Evolutionary conservation across 495 filamentous ascomycete species (phyloP).

Genomic region (Paragyromitra xinjiangensis): DNA sequence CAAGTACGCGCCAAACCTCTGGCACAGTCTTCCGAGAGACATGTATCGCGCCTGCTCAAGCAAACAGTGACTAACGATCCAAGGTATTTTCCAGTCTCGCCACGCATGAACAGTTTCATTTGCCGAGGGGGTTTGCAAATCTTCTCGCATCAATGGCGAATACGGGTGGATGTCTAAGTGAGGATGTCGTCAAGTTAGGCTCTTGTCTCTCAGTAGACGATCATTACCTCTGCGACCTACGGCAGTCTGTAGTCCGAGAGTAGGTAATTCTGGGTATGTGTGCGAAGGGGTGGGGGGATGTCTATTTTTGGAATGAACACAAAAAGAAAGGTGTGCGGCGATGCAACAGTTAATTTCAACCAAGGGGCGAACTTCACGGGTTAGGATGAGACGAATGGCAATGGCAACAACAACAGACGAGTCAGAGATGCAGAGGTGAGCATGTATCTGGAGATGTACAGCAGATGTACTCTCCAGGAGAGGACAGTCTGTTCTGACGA

Average conservation of each 20-base stretch:
- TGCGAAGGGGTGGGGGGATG: not conserved
- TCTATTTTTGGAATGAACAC: not conserved
- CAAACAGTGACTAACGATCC: no score
- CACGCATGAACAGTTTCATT: no score
- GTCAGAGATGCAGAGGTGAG: not conserved
- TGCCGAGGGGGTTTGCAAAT: no score
- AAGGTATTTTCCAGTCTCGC: no score
- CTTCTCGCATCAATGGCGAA: no score
- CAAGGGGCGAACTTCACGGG: not conserved
- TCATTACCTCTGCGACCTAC: not conserved
- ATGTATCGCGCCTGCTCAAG: no score
- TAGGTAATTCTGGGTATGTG: no score
- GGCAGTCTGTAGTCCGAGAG: not conserved
- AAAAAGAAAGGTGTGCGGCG: not conserved
- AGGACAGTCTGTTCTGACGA: not conserved
- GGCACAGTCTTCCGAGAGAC: no score
- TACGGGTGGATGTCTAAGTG: no score
- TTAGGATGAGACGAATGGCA: no score
- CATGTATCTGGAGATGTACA: not conserved
- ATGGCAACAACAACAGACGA: not conserved
- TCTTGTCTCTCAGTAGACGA: not conserved
- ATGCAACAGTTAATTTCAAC: conserved; percentile 8
- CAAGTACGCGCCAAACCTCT: no score
- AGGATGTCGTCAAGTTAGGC: conserved; percentile 6
- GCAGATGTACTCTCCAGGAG: not conserved